A percentile compares a stretch with the other conserved stretches of the same genome.
Conservation (phyloP, 768 basidiomycete species). For the Holtermannia corniformis region DNA sequence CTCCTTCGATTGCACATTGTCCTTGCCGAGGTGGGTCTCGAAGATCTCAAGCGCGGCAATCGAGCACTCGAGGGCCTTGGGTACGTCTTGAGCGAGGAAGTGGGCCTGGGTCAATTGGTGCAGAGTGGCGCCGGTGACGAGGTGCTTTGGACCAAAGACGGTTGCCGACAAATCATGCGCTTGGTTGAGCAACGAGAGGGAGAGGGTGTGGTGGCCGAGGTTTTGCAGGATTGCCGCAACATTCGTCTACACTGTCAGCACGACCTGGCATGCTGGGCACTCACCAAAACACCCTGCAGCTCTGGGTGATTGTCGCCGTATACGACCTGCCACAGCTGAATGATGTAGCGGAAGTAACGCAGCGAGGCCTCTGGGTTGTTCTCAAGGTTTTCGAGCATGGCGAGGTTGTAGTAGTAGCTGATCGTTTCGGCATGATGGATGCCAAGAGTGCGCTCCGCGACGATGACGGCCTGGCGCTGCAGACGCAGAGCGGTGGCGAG, state of each 20-base stretch:
- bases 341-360: constrained; percentile 41
- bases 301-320: constrained; percentile 44
- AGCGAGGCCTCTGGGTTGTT: constrained; percentile 40
- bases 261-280: constrained; percentile 5
- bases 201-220: constrained; percentile 27
- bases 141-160: constrained; percentile 41
- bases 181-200: constrained; percentile 36
- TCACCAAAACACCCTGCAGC: constrained; percentile 40
- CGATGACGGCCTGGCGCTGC: constrained; percentile 44
- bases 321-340: constrained; percentile 41
- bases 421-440: constrained; percentile 42
- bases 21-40: constrained; percentile 36
- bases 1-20: constrained; percentile 40
- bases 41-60: constrained; percentile 38
- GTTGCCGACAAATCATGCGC: constrained; percentile 26
- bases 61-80: constrained; percentile 30
- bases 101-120: constrained; percentile 42
- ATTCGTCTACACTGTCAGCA: constrained; percentile 25
- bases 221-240: constrained; percentile 40
- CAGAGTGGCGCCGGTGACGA: constrained; percentile 39
- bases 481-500: constrained; percentile 41
- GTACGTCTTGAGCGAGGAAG: constrained; percentile 40
- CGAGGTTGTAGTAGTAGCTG: constrained; percentile 44
- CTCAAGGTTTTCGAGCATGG: constrained; percentile 43
- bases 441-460: constrained; percentile 43